phyloP scores from a whole-genome alignment of 2,329 filamentous ascomycete genomes.

The Sporothrix curviconia region DNA sequence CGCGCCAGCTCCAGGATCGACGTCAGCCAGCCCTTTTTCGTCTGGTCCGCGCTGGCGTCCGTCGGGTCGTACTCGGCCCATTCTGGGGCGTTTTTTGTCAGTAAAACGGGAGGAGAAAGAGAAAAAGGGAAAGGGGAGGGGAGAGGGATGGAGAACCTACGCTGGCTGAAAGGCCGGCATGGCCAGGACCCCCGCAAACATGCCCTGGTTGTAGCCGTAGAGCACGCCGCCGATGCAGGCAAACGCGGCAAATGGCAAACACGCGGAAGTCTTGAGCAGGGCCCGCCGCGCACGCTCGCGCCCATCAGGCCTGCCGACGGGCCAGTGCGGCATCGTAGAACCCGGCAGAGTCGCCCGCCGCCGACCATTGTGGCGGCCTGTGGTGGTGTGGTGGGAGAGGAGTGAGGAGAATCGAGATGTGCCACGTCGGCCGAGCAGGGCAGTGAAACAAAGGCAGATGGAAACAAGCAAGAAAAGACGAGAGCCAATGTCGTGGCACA shows the following conservation, averaged over 20 bases:
- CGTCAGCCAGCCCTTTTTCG: constrained; percentile 54
- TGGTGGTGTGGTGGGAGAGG: neutral
- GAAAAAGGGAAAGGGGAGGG: too few relatives aligned
- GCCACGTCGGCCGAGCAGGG: too few relatives aligned
- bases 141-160: constrained; percentile 30
- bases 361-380: constrained; percentile 12
- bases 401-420: neutral
- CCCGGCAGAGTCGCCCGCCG: constrained; percentile 2
- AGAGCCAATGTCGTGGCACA: neutral
- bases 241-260: constrained; percentile 53
- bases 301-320: constrained; percentile 49
- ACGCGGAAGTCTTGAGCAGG: constrained; percentile 50
- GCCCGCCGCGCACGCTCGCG: constrained; percentile 41
- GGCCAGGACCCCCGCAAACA: constrained; percentile 63
- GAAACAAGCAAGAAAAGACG: neutral
- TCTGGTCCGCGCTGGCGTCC: constrained; percentile 38
- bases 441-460: neutral
- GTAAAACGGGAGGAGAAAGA: too few relatives aligned
- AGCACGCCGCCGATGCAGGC: constrained; percentile 56
- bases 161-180: constrained; percentile 48
- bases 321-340: constrained; percentile 46
- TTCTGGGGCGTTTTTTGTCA: too few relatives aligned
- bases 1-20: constrained; percentile 69
- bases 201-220: constrained; percentile 70
- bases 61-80: constrained; percentile 49